A percentile compares a stretch with the other conserved stretches of the same genome.
These are phyloP conservation scores for Pseudogymnoascus sp. DNA, from an alignment of 2,329 filamentous ascomycete genomes.

Conservation along the genomic window DNA sequence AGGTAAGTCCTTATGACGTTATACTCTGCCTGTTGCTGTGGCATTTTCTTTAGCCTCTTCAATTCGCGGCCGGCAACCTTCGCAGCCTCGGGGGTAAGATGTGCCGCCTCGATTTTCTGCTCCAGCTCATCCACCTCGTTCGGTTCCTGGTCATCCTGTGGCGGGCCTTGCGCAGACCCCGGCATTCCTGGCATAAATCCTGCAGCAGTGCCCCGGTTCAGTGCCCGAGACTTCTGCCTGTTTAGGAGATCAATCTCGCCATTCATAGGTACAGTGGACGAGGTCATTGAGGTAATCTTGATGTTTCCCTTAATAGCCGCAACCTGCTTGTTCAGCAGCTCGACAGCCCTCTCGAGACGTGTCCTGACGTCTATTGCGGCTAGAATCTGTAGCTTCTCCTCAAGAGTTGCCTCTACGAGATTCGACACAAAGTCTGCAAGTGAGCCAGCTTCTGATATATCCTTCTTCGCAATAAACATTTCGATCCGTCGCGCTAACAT, in stretches of 20 bases:
- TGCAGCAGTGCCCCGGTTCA: conserved; percentile 12
- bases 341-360: conserved; percentile 72
- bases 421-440: conserved; percentile 97
- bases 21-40: conserved; percentile 90
- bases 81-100: conserved; percentile 72
- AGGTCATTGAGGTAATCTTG: conserved; percentile 72
- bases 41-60: conserved; percentile 87
- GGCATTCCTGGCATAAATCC: conserved; percentile 22
- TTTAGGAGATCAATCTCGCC: conserved; percentile 49
- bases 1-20: conserved; percentile 89
- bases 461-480: conserved; percentile 76
- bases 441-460: conserved; percentile 71
- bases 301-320: conserved; percentile 78
- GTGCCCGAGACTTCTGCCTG: conserved; percentile 33
- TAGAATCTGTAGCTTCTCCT: conserved; percentile 84
- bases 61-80: conserved; percentile 90
- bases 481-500: conserved; percentile 81
- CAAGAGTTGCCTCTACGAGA: conserved; percentile 75
- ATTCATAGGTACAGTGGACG: conserved; percentile 53
- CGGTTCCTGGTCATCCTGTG: conserved; percentile 67
- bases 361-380: conserved; percentile 72
- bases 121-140: conserved; percentile 89
- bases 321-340: conserved; percentile 76
- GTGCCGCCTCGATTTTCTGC: conserved; percentile 75
- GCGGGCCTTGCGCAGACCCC: conserved; percentile 41